Evolutionary conservation across 768 basidiomycete species (phyloP), one percentile per base, ranked within the genome.

Genomic region (Mycena capillaripes): DNA sequence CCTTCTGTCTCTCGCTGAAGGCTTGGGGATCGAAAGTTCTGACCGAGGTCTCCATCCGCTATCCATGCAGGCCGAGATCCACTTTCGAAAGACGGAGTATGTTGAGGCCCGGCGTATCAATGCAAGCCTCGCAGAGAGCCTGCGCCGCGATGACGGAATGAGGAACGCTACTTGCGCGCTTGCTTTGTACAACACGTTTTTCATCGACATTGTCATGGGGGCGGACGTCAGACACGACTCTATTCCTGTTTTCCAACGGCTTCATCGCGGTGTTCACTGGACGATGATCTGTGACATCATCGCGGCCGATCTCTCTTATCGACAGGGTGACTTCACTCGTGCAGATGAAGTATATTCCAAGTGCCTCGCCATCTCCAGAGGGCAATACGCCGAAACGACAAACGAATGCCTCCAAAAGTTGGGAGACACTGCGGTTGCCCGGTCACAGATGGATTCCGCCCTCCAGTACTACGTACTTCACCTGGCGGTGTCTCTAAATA

Each of bases 391-490:
- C 27, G 42, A 62, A 34, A 29, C 4, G 3, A 62, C 60, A 7
- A 62, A 50, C 60, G 42, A 62, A 12, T 62, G 60, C 60, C 29
- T 62, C 40, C 60, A 62, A 25, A 62, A 29, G 60, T 42, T 62
- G 25, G 42, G 60, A 38, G 60, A 60, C 12, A 25, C 9, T 56
- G 29, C 62, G 16, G 16, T 23, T 34, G 27, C 29, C 9, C 16
- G 29, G 34, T 58, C 57, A 2, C 57, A 17, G n/a, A 58, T 58
- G 29, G 53, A 55, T 30, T 30, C 30, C 4, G 30, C 53, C 42
- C 17, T 42, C 42, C 17, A 42, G 42, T 42, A 42, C 42, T 42
- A 42, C 42, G 12, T 42, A 7, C 42, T 42, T 19, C 42, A 42
- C 42, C 42, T 42, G 9, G 42, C 42, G 42, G 9, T 14, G 9